Base-by-base conservation (phyloP, 106 monocot genomes). In the Chionographis japonica region DNA sequence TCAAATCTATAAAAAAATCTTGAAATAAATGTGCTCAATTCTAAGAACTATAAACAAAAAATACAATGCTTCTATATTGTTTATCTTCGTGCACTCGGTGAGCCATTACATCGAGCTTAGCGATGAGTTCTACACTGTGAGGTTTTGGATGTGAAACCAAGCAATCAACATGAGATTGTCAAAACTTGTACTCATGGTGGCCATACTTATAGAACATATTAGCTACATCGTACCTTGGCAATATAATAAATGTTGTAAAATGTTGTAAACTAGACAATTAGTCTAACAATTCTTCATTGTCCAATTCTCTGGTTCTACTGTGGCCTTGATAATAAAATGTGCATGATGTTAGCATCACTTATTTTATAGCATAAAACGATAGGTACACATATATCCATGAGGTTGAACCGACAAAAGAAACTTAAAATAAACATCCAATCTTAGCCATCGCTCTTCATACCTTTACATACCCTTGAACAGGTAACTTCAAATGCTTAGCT, bases 231-330 rank as follows among this genome's bases (percentile, higher is more conserved):
- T 27, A 27, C 27, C 27, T 27, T 27, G 93, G 52, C 89, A 86
- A 64, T 84, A 86, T 17, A 93, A 67, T 39, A 89, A 75, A 63
- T 93, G 93, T 57, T 93, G 93, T 52, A 93, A 89, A 75, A 63
- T 93, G 93, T 57, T 93, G 93, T 52, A 93, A 77, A 56, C 84
- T 81, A 74, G 93, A 89, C 77, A 93, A 74, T 35, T 93, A 89
- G 39, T 89, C 89, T 58, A 93, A 78, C 62, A 93, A 68, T 8
- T 93, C 86, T 65, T 75, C 89, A 70, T 56, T 55, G 14, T 79
- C 77, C 67, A 93, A 74, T 41, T 83, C 83, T 65, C 89, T 89
- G 3, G 85, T 89, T 75, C 81, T 86, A 68, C 83, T 86, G 57
- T 83, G 78, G 40, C 88, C 88, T 88, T 93, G 83, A 56, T 5